These are phyloP conservation scores for Plasmodium adleri DNA, from an alignment of 169 alveolate species.

Conservation along the genomic window DNA sequence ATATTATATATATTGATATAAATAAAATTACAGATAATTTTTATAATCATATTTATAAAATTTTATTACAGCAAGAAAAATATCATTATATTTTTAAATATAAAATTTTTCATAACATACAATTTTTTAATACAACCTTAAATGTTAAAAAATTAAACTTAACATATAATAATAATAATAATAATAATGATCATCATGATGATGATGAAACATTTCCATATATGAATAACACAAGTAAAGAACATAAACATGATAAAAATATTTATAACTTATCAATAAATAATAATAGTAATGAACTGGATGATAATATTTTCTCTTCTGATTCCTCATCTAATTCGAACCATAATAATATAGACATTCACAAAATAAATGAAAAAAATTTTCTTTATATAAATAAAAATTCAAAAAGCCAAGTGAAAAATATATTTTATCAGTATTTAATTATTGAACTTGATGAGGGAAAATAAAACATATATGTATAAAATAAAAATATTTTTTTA, in stretches of 20 bases:
- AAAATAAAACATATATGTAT: too few relatives aligned
- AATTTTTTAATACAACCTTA: slow-evolving; percentile 35
- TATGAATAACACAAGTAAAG: neutral
- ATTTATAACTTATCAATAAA: neutral
- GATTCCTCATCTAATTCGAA: slow-evolving; percentile 22
- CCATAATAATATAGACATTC: slow-evolving; percentile 35
- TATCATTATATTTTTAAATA: slow-evolving; percentile 47
- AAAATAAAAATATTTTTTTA: too few relatives aligned
- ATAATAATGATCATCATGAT: neutral
- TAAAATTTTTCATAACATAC: slow-evolving; percentile 8
- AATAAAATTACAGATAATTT: slow-evolving; percentile 46
- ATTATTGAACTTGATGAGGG: slow-evolving; percentile 34
- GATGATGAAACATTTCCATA: neutral
- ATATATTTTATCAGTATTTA: slow-evolving; percentile 62
- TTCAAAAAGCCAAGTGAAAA: slow-evolving; percentile 8
- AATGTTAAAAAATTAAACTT: slow-evolving; percentile 24
- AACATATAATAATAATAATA: neutral
- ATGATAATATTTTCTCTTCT: slow-evolving; percentile 29
- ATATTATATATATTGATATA: slow-evolving; percentile 45
- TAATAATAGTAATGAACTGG: neutral
- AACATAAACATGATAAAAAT: neutral
- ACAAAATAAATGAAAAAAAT: slow-evolving; percentile 56
- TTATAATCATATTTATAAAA: slow-evolving; percentile 38
- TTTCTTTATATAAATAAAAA: slow-evolving; percentile 4
- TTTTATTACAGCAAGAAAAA: slow-evolving; percentile 23